A percentile compares a stretch with the other conserved stretches of the same genome.
Evolutionary conservation across 148 eudicot species (phyloP).

Genomic region (Arbutus unedo): DNA sequence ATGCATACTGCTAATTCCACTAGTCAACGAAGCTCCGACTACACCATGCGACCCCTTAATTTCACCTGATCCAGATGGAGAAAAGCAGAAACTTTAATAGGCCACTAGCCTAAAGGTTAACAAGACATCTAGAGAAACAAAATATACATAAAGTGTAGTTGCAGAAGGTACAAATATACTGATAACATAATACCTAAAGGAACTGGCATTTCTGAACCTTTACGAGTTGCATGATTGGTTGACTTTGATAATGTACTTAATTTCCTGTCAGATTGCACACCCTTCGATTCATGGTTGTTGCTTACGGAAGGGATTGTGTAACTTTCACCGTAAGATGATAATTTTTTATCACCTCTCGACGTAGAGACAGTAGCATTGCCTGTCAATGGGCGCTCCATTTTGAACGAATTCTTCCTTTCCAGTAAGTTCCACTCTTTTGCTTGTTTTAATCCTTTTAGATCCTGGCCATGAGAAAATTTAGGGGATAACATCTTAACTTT

Average conservation of each 20-base stretch:
- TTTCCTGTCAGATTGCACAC: constrained; percentile 46
- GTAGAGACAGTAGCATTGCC: constrained; percentile 30
- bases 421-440: constrained; percentile 47
- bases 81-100: background rate
- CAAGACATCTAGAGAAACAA: constrained; percentile 6
- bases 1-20: constrained; percentile 38
- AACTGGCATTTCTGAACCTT: constrained; percentile 34
- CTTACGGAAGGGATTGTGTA: constrained; percentile 28
- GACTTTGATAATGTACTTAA: constrained; percentile 32
- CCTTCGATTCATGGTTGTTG: constrained; percentile 43
- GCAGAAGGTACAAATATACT: background rate
- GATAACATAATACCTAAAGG: constrained; percentile 32
- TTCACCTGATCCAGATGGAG: constrained; percentile 44
- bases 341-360: constrained; percentile 29
- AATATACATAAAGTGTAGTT: background rate
- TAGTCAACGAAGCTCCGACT: constrained; percentile 36
- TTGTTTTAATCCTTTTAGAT: constrained; percentile 52
- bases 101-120: constrained; percentile 13
- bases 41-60: constrained; percentile 39
- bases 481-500: constrained; percentile 87
- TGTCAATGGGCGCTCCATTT: constrained; percentile 37
- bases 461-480: constrained; percentile 54
- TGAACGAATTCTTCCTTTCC: constrained; percentile 68
- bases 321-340: constrained; percentile 38
- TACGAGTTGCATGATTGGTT: constrained; percentile 33